These are phyloP conservation scores for Tolypocladium album DNA, from an alignment of 2,329 filamentous ascomycete species.

Conservation along the genomic window DNA sequence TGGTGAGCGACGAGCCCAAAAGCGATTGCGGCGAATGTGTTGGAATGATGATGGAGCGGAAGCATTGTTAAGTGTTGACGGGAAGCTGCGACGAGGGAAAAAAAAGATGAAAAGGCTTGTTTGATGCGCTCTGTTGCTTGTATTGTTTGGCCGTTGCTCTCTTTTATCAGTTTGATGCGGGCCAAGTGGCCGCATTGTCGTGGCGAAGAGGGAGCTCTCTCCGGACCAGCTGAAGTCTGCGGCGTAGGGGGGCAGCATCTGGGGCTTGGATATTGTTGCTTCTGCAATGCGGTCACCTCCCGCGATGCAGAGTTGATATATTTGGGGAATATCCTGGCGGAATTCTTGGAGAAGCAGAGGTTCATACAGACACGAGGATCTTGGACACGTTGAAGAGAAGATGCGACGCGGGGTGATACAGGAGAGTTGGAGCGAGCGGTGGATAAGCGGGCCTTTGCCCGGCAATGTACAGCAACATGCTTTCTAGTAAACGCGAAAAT, in stretches of 20 bases:
- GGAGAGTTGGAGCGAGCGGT: not conserved
- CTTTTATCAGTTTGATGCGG: not conserved
- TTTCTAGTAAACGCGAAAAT: not conserved
- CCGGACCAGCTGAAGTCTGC: not conserved
- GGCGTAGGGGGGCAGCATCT: slow-evolving; percentile 7
- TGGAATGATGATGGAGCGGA: not conserved
- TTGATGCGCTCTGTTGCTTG: not conserved
- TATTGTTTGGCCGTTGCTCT: not conserved
- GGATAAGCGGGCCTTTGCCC: not conserved
- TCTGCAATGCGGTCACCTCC: not conserved
- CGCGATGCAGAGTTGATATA: not conserved
- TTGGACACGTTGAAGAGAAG: not conserved
- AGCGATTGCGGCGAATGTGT: not conserved
- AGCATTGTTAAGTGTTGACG: not conserved
- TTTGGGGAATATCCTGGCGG: no score
- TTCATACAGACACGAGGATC: not conserved
- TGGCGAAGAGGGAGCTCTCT: slow-evolving; percentile 12
- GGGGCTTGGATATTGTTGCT: not conserved
- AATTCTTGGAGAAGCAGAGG: not conserved
- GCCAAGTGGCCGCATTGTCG: not conserved
- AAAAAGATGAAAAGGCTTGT: not conserved
- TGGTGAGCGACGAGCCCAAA: not conserved
- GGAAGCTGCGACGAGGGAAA: slow-evolving; percentile 14
- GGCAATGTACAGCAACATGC: not conserved
- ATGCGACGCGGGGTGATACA: not conserved